Base-by-base conservation (phyloP, 2,329 filamentous ascomycete genomes). In the Nothophoma quercina region DNA sequence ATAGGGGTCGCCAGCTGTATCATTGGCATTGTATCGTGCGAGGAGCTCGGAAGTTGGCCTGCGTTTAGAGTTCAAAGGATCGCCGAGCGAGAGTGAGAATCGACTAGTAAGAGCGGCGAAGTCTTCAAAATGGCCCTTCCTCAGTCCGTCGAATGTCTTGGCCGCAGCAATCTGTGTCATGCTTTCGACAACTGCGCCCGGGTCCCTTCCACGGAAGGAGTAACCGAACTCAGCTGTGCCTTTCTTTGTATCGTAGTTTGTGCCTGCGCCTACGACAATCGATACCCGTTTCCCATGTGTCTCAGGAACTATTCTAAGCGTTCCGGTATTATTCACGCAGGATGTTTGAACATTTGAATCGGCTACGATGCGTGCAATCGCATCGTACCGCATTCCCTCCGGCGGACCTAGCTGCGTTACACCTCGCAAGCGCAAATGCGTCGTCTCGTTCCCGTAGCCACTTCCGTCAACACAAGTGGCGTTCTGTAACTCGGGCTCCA, bases 221-320 rank as follows among this genome's bases (percentile, higher is more conserved):
- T 77, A 84, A 9, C 69, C 62, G 50, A 61, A 62, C 13, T 70
- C 71, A 0, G 72, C 67, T 38, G 77, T 81, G 1, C 83, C 82
- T 26, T 79, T 78, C 3, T 70, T 78, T 45, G 78, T 69, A 39
- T 84, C 80, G 46, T 81, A 85, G 51, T 84, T 75, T 1, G 81
- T 83, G 2, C 63, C 72, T 2, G 73, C 73, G 1, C 76, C 75
- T 13, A 83, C 62, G 0, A 83, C 69, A 6, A 84, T 56, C 7
- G 8, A 77, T 33, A 8, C 58, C 63, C 2, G 53, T 67, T 5
- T 58, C 4, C 57, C 34, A 10, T 42, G n/a, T n/a, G n/a, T 42
- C 1, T n/a, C 9, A 9, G 60, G 42, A 2, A 7, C 15, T 4
- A 70, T 41, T 1, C 18, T 43, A 18, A 70, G 19, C 2, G 50